Percentiles rank a stretch among this genome's conserved stretches.
Evolutionary conservation across 345 rosid genomes (phyloP).

Genomic region (Euphorbia pulcherrima): DNA sequence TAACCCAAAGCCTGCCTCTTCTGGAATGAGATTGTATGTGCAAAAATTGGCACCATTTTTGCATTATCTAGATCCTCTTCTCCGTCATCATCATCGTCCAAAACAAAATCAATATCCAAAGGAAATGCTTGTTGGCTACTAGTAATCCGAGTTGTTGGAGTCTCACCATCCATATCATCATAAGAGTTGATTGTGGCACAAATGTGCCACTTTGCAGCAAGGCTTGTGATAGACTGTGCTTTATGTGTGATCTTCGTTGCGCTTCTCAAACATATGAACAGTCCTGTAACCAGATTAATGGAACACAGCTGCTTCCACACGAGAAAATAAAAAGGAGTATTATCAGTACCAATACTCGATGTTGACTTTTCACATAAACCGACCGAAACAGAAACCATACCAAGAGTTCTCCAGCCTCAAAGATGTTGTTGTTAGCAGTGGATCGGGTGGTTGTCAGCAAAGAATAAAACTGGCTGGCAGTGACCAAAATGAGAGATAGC

Average conservation of each 20-base stretch:
- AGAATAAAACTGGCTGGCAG: slow-evolving; percentile 69
- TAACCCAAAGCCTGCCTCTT: slow-evolving; percentile 84
- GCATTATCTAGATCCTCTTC: slow-evolving; percentile 62
- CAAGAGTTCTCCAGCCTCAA: slow-evolving; percentile 75
- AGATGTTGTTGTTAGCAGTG: slow-evolving; percentile 52
- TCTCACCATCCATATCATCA: slow-evolving; percentile 62
- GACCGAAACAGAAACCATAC: slow-evolving; percentile 25
- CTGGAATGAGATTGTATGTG: slow-evolving; percentile 73
- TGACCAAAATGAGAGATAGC: slow-evolving; percentile 52
- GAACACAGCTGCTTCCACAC: slow-evolving; percentile 62
- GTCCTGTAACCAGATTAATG: slow-evolving; percentile 65
- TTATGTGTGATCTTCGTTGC: slow-evolving; percentile 88
- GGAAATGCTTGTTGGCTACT: slow-evolving; percentile 33
- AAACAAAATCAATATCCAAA: slow-evolving; percentile 31
- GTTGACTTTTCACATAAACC: not conserved
- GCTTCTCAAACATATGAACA: slow-evolving; percentile 82
- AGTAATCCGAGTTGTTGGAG: slow-evolving; percentile 38
- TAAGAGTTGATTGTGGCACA: slow-evolving; percentile 78
- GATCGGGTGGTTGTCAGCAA: slow-evolving; percentile 58
- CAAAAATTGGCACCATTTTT: slow-evolving; percentile 51
- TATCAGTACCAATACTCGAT: not conserved
- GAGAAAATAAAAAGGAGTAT: not conserved
- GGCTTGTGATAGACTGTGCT: slow-evolving; percentile 77
- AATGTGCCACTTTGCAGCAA: slow-evolving; percentile 86
- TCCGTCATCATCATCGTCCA: slow-evolving; percentile 63